Conservation (phyloP, 108 stramenopile species). For the Cyclotella atomus region DNA sequence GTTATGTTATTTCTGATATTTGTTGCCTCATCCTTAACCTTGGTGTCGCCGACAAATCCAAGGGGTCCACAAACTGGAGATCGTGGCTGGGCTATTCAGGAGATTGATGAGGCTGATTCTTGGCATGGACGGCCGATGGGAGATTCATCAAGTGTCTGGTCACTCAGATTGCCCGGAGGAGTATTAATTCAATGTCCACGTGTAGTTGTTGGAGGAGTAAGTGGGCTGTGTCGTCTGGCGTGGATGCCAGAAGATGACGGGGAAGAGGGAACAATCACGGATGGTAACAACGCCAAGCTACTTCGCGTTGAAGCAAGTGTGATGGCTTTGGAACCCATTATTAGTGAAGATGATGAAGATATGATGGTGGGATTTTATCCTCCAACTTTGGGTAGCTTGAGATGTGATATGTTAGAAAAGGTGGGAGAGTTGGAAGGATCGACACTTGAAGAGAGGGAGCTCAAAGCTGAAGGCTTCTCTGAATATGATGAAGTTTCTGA, state of each 20-base stretch:
- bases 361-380: constrained; percentile 79
- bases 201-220: constrained; percentile 58
- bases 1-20: background rate
- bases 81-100: constrained; percentile 78
- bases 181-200: constrained; percentile 77
- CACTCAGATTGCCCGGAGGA: constrained; percentile 72
- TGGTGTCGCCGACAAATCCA: background rate
- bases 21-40: background rate
- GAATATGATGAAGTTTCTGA: constrained; percentile 10
- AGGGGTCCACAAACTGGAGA: constrained; percentile 74
- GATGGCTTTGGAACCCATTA: constrained; percentile 74
- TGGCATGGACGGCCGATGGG: constrained; percentile 78
- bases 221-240: constrained; percentile 77
- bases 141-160: constrained; percentile 62
- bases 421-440: constrained; percentile 72
- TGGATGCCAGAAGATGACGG: constrained; percentile 83
- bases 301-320: constrained; percentile 83
- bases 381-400: constrained; percentile 74
- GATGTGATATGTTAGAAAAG: constrained; percentile 81
- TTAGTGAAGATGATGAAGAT: constrained; percentile 70
- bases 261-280: constrained; percentile 34
- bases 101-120: constrained; percentile 81
- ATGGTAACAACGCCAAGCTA: constrained; percentile 51
- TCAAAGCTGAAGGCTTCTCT: constrained; percentile 40
- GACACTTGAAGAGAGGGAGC: constrained; percentile 38